phyloP scores from a whole-genome alignment of 1,139 yeast genomes.

The Yamadazyma aaseri region DNA sequence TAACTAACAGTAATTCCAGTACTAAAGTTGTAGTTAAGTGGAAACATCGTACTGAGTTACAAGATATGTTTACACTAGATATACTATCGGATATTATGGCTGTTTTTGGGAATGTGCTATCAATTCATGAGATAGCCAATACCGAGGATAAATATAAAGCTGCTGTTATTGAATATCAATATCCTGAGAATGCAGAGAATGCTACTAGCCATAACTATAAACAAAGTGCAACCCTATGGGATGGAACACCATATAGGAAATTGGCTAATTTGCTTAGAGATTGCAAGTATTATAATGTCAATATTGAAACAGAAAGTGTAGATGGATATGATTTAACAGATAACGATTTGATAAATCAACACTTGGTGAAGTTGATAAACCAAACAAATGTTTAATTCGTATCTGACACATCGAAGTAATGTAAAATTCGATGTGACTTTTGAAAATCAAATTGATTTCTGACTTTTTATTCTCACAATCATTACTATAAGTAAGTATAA shows the following conservation, averaged over 20 bases:
- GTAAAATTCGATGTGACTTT: constrained; percentile 16
- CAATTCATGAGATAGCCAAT: constrained; percentile 16
- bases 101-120: constrained; percentile 42
- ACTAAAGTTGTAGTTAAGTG: constrained; percentile 33
- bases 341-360: constrained; percentile 11
- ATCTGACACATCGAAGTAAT: constrained; percentile 28
- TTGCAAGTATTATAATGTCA: constrained; percentile 18
- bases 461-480: constrained; percentile 17
- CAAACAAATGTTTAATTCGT: constrained; percentile 28
- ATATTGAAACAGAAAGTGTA: constrained; percentile 1
- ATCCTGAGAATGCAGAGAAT: constrained; percentile 22
- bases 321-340: constrained; percentile 7
- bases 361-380: constrained; percentile 7
- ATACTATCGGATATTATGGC: constrained; percentile 41
- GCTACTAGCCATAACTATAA: constrained; percentile 45
- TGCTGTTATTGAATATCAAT: constrained; percentile 34
- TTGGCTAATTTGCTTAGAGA: constrained; percentile 46
- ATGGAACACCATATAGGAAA: constrained; percentile 43
- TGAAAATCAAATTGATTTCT: constrained; percentile 22
- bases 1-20: constrained; percentile 4
- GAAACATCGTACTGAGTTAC: constrained; percentile 42
- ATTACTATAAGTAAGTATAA: constrained; percentile 3
- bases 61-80: constrained; percentile 28
- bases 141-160: constrained; percentile 30
- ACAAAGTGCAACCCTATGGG: constrained; percentile 45